Base-by-base conservation (phyloP, 495 filamentous ascomycete species). In the Ascobolus immersus region DNA sequence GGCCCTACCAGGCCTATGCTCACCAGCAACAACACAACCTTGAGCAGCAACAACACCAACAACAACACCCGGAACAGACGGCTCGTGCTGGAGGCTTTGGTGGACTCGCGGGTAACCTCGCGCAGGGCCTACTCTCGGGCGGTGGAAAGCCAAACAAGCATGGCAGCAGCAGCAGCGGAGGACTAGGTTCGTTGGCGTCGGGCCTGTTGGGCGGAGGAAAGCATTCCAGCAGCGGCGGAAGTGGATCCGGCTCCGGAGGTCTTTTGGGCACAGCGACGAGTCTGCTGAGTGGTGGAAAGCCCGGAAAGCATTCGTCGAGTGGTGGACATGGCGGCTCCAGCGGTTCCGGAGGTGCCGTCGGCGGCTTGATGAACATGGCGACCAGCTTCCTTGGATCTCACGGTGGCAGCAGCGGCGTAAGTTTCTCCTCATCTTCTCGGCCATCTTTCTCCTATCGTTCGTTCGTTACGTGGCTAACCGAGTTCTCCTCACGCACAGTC, bases 151-250 rank as follows among this genome's bases (percentile, higher is more conserved):
- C 21, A 31, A 36, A 28, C 11, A 22, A 21, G 10, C 37, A 33
- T 24, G 34, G 43, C 13, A 33, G 35, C 17, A 34, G 32, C 5
- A 27, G 33, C 4, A 23, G 43, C 17, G 42, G 42, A 1, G 39
- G 34, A 5, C 10, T 35, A 17, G 37, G 42, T 30, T 26, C 17
- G 10, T 27, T 45, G 13, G 42, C 43, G 17, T 32, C 37, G 24
- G 42, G 42, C 17, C 27, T 45, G 12, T 26, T 49, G 15, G 22
- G 44, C 11, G 40, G 44, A 21, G 45, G 45, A 24, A 45, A 45
- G 33, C 32, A 34, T 15, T 15, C 29, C 9, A 24, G 28, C 13
- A 7, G 28, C 2, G 17, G 35, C 18, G 28, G 28, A 9, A 18
- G 28, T 21, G 36, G 44, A 11, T 20, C 30, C 6, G 5, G 37